Evolutionary conservation across 2,329 filamentous ascomycete genomes (phyloP).

Genomic region (Epichloe baconii): DNA sequence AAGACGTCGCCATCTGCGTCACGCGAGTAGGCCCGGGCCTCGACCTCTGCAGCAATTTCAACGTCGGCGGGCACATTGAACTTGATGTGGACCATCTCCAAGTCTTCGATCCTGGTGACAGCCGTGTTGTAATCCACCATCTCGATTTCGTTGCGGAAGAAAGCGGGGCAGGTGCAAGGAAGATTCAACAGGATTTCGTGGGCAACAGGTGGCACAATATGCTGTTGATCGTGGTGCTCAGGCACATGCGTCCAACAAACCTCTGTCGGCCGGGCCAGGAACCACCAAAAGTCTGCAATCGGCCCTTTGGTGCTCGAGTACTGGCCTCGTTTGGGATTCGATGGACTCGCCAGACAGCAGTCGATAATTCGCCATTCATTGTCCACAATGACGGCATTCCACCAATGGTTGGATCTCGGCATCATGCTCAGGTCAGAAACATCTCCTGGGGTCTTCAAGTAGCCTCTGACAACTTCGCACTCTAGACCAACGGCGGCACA

Average conservation of each 20-base stretch:
- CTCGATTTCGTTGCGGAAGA: conserved; percentile 69
- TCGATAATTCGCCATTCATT: conserved; percentile 96
- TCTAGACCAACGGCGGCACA: conserved; percentile 79
- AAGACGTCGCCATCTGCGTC: conserved; percentile 87
- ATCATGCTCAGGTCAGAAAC: conserved; percentile 65
- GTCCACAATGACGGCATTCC: conserved; percentile 90
- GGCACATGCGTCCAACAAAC: conserved; percentile 95
- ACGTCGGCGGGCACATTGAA: conserved; percentile 80
- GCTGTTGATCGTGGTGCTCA: conserved; percentile 75
- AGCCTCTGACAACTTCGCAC: conserved; percentile 77
- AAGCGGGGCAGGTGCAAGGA: conserved; percentile 74
- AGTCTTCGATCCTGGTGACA: conserved; percentile 68
- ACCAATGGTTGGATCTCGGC: conserved; percentile 90
- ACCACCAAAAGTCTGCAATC: conserved; percentile 80
- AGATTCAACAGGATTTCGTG: conserved; percentile 77
- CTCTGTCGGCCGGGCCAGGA: conserved; percentile 77
- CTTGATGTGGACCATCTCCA: conserved; percentile 86
- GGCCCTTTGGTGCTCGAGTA: conserved; percentile 63
- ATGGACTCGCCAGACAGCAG: conserved; percentile 81
- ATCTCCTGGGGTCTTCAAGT: conserved; percentile 83
- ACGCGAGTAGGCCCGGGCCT: conserved; percentile 64
- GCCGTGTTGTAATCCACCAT: conserved; percentile 88
- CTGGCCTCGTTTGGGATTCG: conserved; percentile 63
- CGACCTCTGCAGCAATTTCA: conserved; percentile 84
- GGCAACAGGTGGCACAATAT: conserved; percentile 78